These are phyloP conservation scores for Amylostereum areolatum DNA, from an alignment of 1,284 basidiomycete species.

Conservation along the genomic window DNA sequence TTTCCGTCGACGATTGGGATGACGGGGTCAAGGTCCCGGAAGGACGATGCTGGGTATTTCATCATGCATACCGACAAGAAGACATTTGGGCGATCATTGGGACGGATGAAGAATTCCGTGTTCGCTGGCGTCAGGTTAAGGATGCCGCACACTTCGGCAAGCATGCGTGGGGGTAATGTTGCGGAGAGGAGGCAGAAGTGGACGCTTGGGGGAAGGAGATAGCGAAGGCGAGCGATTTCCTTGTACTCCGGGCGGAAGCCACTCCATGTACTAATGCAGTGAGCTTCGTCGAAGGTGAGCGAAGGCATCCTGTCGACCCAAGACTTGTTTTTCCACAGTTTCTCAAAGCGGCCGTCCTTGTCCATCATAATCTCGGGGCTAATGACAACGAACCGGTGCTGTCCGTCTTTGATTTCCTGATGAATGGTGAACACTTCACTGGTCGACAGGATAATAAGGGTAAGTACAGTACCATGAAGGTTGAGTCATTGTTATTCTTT, in stretches of 20 bases:
- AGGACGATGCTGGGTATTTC: not conserved
- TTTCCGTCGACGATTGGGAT: not conserved
- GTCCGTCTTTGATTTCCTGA: not conserved
- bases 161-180: constrained; percentile 4
- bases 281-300: constrained; percentile 11
- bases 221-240: constrained; percentile 5
- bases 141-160: not conserved
- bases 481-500: constrained; percentile 1
- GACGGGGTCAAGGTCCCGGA: not conserved
- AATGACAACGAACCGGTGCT: constrained; percentile 5
- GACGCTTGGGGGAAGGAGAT: constrained; percentile 3
- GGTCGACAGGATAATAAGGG: not conserved
- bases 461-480: constrained; percentile 11
- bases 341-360: constrained; percentile 6
- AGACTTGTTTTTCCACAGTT: constrained; percentile 3
- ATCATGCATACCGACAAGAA: not conserved
- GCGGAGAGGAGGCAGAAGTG: constrained; percentile 8
- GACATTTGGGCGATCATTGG: not conserved
- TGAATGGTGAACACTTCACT: not conserved
- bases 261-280: constrained; percentile 13
- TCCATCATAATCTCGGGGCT: constrained; percentile 6
- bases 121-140: not conserved
- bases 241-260: constrained; percentile 10
- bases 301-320: constrained; percentile 1
- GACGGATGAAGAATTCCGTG: not conserved